Evolutionary conservation across 2,329 filamentous ascomycete species (phyloP), one percentile per base, ranked within the genome.

Genomic region (Pyrenophora graminea): DNA sequence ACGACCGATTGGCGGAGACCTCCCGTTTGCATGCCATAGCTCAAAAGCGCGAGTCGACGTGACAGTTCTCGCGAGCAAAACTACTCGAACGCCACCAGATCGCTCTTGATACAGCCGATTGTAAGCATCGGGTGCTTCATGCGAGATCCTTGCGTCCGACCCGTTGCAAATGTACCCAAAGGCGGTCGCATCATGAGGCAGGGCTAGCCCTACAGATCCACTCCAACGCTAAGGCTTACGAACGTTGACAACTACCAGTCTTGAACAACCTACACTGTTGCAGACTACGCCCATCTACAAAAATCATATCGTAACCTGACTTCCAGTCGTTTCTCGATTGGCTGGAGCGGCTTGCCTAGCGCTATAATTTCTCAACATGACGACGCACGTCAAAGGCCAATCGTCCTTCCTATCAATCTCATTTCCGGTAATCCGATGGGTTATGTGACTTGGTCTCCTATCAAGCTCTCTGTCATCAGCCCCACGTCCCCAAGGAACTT

Each of bases 351-450:
- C 31, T 30, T 15, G 30, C 39, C 33, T 48, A 46, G 49, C 49
- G 41, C 48, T 56, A 56, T 56, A 41, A 31, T 46, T 23, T 55
- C 43, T 38, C 48, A 41, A 51, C 57, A 57, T 51, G 46, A 58
- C 53, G 37, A 44, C 56, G 53, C 61, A 61, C 48, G 54, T 19
- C 33, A 18, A 30, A 13, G 15, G 18, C 40, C 17, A 37, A 36
- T n/a, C 40, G 23, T 44, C 50, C 33, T 6, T 42, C 33, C 30
- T 41, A 45, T 43, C 13, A 39, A 36, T 32, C 38, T 52, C 42
- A 50, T 51, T 45, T 54, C 49, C 46, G 37, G 38, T 27, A 17
- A 17, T 38, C 30, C 45, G 34, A 21, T 27, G 40, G 31, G 34
- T 33, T 52, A 49, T 36, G 49, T 39, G 38, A 44, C 25, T 48